Evolutionary conservation across 75 land plant genomes (phyloP), one percentile per base, ranked within the genome.

Genomic region (Gnetum montanum): DNA sequence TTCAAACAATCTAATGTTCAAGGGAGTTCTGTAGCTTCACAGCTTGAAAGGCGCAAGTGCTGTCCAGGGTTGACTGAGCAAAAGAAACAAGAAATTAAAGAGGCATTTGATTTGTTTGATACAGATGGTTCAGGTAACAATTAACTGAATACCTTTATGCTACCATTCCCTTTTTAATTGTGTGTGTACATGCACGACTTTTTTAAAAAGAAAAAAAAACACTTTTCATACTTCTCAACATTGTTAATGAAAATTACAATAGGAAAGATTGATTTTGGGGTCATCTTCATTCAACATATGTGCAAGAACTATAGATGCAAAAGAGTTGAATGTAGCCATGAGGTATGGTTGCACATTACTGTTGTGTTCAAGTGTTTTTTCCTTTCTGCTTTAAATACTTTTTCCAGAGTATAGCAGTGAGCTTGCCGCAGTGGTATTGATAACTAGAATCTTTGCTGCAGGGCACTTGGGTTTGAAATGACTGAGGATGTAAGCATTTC

Each of bases 381-480:
- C 25, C 19, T 16, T 20, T 24, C 34, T 22, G 22, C 25, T 53
- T 4, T 19, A 19, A 6, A 20, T 53, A 31, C 10, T 34, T 50
- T 20, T 31, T n/a, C n/a, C n/a, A n/a, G n/a, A n/a, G n/a, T n/a
- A n/a, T n/a, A n/a, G n/a, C n/a, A n/a, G n/a, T n/a, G n/a, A n/a
- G n/a, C n/a, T n/a, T n/a, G n/a, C n/a, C n/a, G 34, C 16, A 33
- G 8, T 53, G 35, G 22, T 18, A 53, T 53, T 1, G 19, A 30
- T n/a, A n/a, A n/a, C n/a, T n/a, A n/a, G n/a, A 19, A 31, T 43
- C 31, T 40, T 31, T 23, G 10, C 25, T 64, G 51, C 83, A 94
- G 98, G 79, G 98, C 96, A 20, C 74, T 94, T 44, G 98, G 98
- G 20, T 94, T 94, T 67, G 96, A 94, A 63, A 85, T 85, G 69